These are phyloP conservation scores for fission yeast (Schizosaccharomyces pombe) DNA, from an alignment of 805 yeast genomes.

Conservation along the genomic window ASM294v3 CU329670.1:3695001-3695500, in stretches of 20 bases:
- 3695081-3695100: no score
- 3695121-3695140: no score
- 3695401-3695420: not conserved
- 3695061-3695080: no score
- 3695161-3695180: not conserved
- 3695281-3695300: not conserved
- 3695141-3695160: no score
- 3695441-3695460: not conserved
- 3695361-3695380: not conserved
- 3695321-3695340: not conserved
- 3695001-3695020: no score
- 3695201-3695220: not conserved
- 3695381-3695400: not conserved
- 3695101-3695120: no score
- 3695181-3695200: not conserved
- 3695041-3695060: no score
- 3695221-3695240: not conserved
- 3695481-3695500: not conserved
- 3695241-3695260: not conserved
- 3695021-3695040: no score
- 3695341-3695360: not conserved
- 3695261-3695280: not conserved
- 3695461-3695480: not conserved
- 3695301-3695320: not conserved
- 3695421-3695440: not conserved